Evolutionary conservation across 208 protist genomes (phyloP), one percentile per base, ranked within the genome.

Genomic region (Crithidia thermophila): DNA sequence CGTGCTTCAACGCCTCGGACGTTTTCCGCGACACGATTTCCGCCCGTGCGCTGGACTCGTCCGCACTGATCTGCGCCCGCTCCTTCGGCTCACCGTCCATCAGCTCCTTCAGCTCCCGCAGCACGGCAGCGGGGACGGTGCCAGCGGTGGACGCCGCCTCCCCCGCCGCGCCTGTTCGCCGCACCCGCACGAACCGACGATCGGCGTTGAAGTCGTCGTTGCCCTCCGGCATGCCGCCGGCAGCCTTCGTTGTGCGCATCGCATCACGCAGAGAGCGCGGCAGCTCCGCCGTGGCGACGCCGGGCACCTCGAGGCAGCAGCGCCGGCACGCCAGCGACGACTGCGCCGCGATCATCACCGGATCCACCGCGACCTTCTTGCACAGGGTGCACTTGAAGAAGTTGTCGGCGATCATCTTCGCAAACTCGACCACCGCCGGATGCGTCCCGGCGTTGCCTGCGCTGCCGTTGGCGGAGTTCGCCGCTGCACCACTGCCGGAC

Each of bases 341-440:
- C 21, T 61, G 76, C 36, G 74, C 72, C 4, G 77, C 37, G 39
- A 88, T 64, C 58, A 87, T 76, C 50, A 93, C 87, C 10, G 82
- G 65, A 63, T 90, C 80, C 9, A 59, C 60, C 3, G 70, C 70
- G 5, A 85, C 56, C 42, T 85, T 81, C 28, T 55, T 56, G 55
- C 87, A 93, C 28, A 82, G 25, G 13, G 62, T 58, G 64, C 87
- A 93, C 9, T 55, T 49, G 58, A 90, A 81, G 56, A 75, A 79
- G 11, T 36, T 63, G n/a, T 79, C 59, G 14, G 78, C 57, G 51
- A 93, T 65, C 8, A 71, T 43, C 34, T 72, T 47, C 13, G 74
- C 34, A 51, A 81, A 85, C 25, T 60, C 59, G 21, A 23, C 10
- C 8, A 71, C 71, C 14, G 37, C 40, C 4, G 59, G 42, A 18